Conservation (phyloP, 164 flowering plant species). For the Akebia trifoliata region DNA sequence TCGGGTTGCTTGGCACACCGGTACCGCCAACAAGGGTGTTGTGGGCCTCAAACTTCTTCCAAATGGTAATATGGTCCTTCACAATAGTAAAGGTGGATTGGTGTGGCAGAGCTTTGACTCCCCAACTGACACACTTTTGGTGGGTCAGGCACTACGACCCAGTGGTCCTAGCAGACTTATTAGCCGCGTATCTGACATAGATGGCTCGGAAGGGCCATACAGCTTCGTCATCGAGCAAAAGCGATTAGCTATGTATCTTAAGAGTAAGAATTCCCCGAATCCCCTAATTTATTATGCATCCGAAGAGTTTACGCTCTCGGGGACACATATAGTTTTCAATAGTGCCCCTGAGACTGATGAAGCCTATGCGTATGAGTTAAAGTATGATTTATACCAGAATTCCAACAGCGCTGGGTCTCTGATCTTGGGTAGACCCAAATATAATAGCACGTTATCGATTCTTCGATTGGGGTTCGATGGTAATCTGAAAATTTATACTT, state of each 20-base stretch:
- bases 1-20: constrained; percentile 27
- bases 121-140: constrained; percentile 31
- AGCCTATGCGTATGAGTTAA: constrained; percentile 21
- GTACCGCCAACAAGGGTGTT: constrained; percentile 29
- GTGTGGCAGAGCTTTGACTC: constrained; percentile 39
- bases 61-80: constrained; percentile 31
- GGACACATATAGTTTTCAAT: constrained; percentile 16
- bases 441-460: constrained; percentile 32
- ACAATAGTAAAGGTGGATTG: constrained; percentile 16
- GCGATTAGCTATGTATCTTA: constrained; percentile 25
- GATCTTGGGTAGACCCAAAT: constrained; percentile 35
- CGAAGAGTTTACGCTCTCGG: constrained; percentile 5
- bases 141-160: constrained; percentile 22
- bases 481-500: constrained; percentile 34
- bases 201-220: constrained; percentile 24
- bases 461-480: constrained; percentile 44
- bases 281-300: constrained; percentile 23
- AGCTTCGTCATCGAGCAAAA: constrained; percentile 24
- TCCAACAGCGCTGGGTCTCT: no score
- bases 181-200: constrained; percentile 20
- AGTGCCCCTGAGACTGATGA: constrained; percentile 14
- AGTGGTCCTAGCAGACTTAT: constrained; percentile 24
- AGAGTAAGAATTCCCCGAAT: constrained; percentile 19
- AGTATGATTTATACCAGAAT: not conserved
- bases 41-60: constrained; percentile 17